Base-by-base conservation (phyloP, 495 filamentous ascomycete species). In the Acidiella bohemica region DNA sequence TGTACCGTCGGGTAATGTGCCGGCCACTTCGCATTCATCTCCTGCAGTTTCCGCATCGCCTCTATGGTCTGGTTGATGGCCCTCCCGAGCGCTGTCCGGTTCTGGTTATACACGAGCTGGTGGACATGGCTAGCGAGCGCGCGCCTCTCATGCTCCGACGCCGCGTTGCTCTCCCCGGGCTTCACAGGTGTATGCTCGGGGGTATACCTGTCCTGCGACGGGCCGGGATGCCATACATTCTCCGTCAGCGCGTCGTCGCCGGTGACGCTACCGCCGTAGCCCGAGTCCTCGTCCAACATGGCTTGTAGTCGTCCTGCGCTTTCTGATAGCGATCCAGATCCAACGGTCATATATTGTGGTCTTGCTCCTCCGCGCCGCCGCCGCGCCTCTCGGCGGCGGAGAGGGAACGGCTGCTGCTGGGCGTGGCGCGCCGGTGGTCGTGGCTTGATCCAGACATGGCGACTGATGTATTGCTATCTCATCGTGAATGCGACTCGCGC, bases 1-100 rank as follows among this genome's bases (percentile, higher is more conserved):
- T 84, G 78, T 11, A 93, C 78, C 12, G 87, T 83, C 35, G 90
- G 92, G 54, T 97, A 97, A 52, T 87, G 81, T 25, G 86, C 86
- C 4, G 90, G 92, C 90, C 92, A 96, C 58, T 73, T 70, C 21
- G 77, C 62, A 49, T 97, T 97, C 70, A 79, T 87, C 50, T 82
- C 75, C 60, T 93, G 85, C 37, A 97, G 71, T 38, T 72, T 71
- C 62, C 78, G 75, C 45, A 84, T 54, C 0, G 81, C 78, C 29
- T 96, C 87, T 37, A 94, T 73, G 3, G 83, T 84, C 20, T 73
- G 69, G 49, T 75, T 81, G 54, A 97, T 93, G 26, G 83, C 78
- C 29, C 87, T 78, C 32, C 74, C 85, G 23, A 97, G 75, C 36
- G 82, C 71, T 10, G 74, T 83, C 25, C 85, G 76, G 57, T 96